Evolutionary conservation across 2,329 filamentous ascomycete species (phyloP).

Genomic region (Geosmithia morbida): DNA sequence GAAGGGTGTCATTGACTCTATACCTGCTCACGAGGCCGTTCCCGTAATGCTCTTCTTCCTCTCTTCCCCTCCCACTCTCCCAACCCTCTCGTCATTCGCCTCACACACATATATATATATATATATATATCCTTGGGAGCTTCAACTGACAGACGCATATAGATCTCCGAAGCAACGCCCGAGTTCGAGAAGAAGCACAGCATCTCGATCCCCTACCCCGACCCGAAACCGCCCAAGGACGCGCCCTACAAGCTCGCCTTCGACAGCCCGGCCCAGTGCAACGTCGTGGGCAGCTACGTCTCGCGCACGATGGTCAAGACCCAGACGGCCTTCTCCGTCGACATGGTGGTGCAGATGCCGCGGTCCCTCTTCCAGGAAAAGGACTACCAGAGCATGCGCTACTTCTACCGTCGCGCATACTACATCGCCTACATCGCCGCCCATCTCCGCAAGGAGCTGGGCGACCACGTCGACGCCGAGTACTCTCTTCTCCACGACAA

Average conservation of each 20-base stretch:
- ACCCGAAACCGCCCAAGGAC: constrained; percentile 62
- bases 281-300: constrained; percentile 80
- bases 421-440: constrained; percentile 74
- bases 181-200: constrained; percentile 52
- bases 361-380: constrained; percentile 73
- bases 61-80: no score
- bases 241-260: constrained; percentile 74
- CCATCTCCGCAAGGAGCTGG: constrained; percentile 45
- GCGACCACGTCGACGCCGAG: constrained; percentile 36
- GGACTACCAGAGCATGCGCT: constrained; percentile 83
- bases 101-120: no score
- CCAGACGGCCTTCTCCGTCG: constrained; percentile 46
- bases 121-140: no score
- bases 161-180: constrained; percentile 56
- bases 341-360: constrained; percentile 83
- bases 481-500: constrained; percentile 63
- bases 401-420: constrained; percentile 89
- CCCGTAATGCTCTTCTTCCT: constrained; percentile 24
- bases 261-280: constrained; percentile 60
- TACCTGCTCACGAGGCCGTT: constrained; percentile 31
- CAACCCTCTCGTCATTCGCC: no score
- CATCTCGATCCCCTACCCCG: constrained; percentile 69
- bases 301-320: constrained; percentile 58
- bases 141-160: not conserved
- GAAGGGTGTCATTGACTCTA: constrained; percentile 36